phyloP scores from a whole-genome alignment of 371 early-diverging fungal species.

The Mortierella sp. region DNA sequence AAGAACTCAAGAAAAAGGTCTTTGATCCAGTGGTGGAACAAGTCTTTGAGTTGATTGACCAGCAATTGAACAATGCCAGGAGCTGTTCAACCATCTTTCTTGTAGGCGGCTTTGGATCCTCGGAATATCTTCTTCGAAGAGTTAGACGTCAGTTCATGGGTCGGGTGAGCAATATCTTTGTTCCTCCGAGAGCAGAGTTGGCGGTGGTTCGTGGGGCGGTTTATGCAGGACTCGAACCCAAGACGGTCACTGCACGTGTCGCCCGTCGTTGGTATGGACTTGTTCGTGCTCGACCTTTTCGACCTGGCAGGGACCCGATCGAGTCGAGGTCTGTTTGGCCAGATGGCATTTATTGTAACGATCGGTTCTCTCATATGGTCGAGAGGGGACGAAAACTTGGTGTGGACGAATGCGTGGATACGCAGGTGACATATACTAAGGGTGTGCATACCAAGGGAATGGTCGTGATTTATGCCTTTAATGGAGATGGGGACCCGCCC shows the following conservation, averaged over 20 bases:
- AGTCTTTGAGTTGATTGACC: conserved; percentile 65
- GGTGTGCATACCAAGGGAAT: not conserved
- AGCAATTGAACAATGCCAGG: conserved; percentile 60
- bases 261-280: conserved; percentile 52
- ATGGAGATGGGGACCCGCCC: conserved; percentile 24
- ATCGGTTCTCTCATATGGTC: not conserved
- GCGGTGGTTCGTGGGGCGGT: conserved; percentile 56
- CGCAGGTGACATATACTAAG: too few species aligned
- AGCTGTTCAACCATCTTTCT: conserved; percentile 56
- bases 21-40: conserved; percentile 73
- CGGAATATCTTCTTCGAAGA: conserved; percentile 53
- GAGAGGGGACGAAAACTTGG: conserved; percentile 16
- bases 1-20: conserved; percentile 55
- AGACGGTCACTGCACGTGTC: conserved; percentile 54
- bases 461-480: conserved; percentile 16
- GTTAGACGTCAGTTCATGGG: conserved; percentile 34
- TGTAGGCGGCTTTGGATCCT: conserved; percentile 65
- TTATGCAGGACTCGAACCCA: conserved; percentile 49
- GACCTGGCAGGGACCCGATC: not conserved
- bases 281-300: not conserved
- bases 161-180: conserved; percentile 19
- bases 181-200: conserved; percentile 46
- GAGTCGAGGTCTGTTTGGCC: too few species aligned
- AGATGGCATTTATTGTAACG: too few species aligned
- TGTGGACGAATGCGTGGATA: not conserved